A percentile compares a stretch with the other conserved stretches of the same genome.
Evolutionary conservation across 441 rosid species (phyloP).

Genomic region (Erysimum pusillum): DNA sequence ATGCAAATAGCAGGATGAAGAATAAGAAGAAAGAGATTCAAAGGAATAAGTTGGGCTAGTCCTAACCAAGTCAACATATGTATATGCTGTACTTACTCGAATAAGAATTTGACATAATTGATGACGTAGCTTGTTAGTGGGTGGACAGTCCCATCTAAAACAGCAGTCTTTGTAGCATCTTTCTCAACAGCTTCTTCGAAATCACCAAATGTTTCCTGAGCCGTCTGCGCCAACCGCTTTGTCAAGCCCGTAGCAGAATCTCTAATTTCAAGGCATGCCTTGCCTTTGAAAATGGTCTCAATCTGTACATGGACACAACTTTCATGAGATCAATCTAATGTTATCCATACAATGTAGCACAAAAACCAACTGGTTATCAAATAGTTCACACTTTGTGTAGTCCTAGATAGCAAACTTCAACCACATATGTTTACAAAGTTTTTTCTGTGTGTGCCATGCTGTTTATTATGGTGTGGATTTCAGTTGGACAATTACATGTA

Average conservation of each 20-base stretch:
- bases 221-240: constrained; percentile 89
- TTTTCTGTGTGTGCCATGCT: not conserved
- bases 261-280: constrained; percentile 86
- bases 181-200: constrained; percentile 98
- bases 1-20: constrained; percentile 7
- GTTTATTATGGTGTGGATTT: not conserved
- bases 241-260: constrained; percentile 89
- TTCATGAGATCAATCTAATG: constrained; percentile 25
- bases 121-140: constrained; percentile 98
- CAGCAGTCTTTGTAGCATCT: constrained; percentile 96
- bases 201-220: constrained; percentile 96
- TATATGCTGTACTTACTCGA: constrained; percentile 80
- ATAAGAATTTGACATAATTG: constrained; percentile 94
- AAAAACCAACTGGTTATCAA: constrained; percentile 6
- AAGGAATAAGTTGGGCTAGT: not conserved
- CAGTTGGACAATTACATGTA: constrained; percentile 3
- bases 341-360: constrained; percentile 11
- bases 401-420: constrained; percentile 12
- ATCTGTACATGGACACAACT: constrained; percentile 59
- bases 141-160: constrained; percentile 94
- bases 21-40: not conserved
- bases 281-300: constrained; percentile 80
- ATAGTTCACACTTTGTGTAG: not conserved
- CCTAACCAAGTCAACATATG: constrained; percentile 7
- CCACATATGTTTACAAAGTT: constrained; percentile 12